Conservation (phyloP, 2,329 filamentous ascomycete genomes). For the Pseudocercospora musae region DNA sequence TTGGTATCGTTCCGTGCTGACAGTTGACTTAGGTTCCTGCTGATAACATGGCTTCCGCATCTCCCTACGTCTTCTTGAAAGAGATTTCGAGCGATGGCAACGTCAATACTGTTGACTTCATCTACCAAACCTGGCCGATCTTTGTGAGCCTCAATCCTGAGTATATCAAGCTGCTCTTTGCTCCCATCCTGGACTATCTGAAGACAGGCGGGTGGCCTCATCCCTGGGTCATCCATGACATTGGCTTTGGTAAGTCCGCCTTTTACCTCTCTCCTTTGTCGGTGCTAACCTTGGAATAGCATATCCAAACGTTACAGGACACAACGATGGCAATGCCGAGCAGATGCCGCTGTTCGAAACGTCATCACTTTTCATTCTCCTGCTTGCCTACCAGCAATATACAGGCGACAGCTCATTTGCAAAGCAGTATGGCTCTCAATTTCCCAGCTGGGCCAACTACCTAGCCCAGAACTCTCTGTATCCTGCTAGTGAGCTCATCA, state of each 20-base stretch:
- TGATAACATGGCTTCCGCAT: constrained; percentile 20
- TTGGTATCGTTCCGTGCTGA: background rate
- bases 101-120: constrained; percentile 34
- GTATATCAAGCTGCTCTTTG: constrained; percentile 21
- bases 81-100: constrained; percentile 49
- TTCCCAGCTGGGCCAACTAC: constrained; percentile 54
- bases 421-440: constrained; percentile 46
- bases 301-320: constrained; percentile 29
- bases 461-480: constrained; percentile 52
- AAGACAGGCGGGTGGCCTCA: constrained; percentile 24
- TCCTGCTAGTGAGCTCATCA: constrained; percentile 55
- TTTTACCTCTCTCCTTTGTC: background rate
- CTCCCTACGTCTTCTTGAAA: constrained; percentile 49
- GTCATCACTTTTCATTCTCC: constrained; percentile 55
- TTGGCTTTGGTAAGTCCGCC: constrained; percentile 13
- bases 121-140: constrained; percentile 32
- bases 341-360: constrained; percentile 45
- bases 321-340: constrained; percentile 43
- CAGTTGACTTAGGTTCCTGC: constrained; percentile 10
- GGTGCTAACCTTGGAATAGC: background rate
- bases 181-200: constrained; percentile 25
- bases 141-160: constrained; percentile 28
- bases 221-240: constrained; percentile 27
- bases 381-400: constrained; percentile 55
- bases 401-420: constrained; percentile 50